Conservation (phyloP, 2,329 filamentous ascomycete species). For the Zalaria sp. region DNA sequence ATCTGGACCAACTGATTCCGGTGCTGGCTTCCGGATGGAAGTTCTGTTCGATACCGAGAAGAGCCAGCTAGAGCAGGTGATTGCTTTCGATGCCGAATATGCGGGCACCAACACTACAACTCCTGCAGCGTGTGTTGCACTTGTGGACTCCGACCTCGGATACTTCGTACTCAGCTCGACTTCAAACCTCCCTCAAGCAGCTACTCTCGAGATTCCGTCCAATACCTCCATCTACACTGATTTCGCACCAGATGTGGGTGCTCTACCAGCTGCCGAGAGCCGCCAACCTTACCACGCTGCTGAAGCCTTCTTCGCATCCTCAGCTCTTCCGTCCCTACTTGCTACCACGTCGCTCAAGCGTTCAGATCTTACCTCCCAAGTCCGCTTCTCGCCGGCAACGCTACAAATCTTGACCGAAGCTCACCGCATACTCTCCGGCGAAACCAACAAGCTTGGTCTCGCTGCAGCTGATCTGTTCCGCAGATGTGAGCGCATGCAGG, state of each 20-base stretch:
- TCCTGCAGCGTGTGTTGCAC: slow-evolving; percentile 26
- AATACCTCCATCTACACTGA: slow-evolving; percentile 8
- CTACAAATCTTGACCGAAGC: slow-evolving; percentile 58
- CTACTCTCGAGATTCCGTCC: slow-evolving; percentile 34
- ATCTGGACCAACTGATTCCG: slow-evolving; percentile 33
- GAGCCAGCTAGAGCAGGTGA: slow-evolving; percentile 33
- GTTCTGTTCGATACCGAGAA: slow-evolving; percentile 38
- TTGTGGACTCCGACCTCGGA: slow-evolving; percentile 43
- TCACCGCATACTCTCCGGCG: slow-evolving; percentile 55
- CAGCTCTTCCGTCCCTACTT: slow-evolving; percentile 41
- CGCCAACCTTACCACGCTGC: slow-evolving; percentile 53
- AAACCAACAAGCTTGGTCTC: slow-evolving; percentile 53
- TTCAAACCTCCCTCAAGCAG: slow-evolving; percentile 34
- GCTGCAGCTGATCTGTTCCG: slow-evolving; percentile 62
- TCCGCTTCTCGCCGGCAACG: slow-evolving; percentile 56
- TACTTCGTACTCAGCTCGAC: slow-evolving; percentile 41
- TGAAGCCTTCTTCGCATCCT: slow-evolving; percentile 43
- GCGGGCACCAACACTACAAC: slow-evolving; percentile 24
- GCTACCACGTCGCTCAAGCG: slow-evolving; percentile 43
- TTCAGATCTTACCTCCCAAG: slow-evolving; percentile 49
- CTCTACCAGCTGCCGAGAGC: slow-evolving; percentile 38
- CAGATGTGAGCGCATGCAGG: slow-evolving; percentile 52
- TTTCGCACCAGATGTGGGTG: slow-evolving; percentile 4
- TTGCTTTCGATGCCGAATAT: slow-evolving; percentile 19
- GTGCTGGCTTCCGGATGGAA: slow-evolving; percentile 41